Percentiles rank a stretch among this genome's conserved stretches.
Conservation (phyloP, 495 filamentous ascomycete species). For the Penicillium lividum region DNA sequence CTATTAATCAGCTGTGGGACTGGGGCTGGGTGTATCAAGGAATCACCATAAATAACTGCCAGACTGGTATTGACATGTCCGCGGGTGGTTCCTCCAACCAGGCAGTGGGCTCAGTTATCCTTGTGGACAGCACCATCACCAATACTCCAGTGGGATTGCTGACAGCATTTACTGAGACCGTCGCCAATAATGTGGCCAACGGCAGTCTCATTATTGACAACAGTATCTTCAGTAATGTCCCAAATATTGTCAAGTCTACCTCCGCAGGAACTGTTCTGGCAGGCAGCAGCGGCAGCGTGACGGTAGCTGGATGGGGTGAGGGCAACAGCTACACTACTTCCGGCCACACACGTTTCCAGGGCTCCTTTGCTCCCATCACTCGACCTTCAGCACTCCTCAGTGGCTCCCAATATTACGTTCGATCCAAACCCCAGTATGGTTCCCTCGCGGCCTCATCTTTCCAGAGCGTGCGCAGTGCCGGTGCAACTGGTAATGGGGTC, state of each 20-base stretch:
- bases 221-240: constrained; percentile 51
- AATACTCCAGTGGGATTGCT: constrained; percentile 44
- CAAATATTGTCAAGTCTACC: constrained; percentile 2
- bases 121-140: constrained; percentile 66
- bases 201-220: constrained; percentile 21
- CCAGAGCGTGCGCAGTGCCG: constrained; percentile 63
- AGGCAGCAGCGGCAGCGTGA: not conserved
- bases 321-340: constrained; percentile 24
- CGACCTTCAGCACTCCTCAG: not conserved
- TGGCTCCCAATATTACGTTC: constrained; percentile 12
- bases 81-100: constrained; percentile 31
- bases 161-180: not conserved
- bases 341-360: constrained; percentile 14
- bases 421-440: constrained; percentile 33
- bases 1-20: constrained; percentile 57
- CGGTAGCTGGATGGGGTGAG: constrained; percentile 27
- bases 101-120: constrained; percentile 64
- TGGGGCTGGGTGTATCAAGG: constrained; percentile 47
- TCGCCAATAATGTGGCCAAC: not conserved
- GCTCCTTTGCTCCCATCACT: not conserved
- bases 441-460: constrained; percentile 48
- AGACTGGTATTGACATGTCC: not conserved
- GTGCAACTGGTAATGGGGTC: constrained; percentile 66
- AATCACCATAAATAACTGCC: not conserved
- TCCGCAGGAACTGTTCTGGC: not conserved